Evolutionary conservation across 2,329 filamentous ascomycete genomes (phyloP), one percentile per base, ranked within the genome.

Genomic region (Diaporthe citrichinensis): DNA sequence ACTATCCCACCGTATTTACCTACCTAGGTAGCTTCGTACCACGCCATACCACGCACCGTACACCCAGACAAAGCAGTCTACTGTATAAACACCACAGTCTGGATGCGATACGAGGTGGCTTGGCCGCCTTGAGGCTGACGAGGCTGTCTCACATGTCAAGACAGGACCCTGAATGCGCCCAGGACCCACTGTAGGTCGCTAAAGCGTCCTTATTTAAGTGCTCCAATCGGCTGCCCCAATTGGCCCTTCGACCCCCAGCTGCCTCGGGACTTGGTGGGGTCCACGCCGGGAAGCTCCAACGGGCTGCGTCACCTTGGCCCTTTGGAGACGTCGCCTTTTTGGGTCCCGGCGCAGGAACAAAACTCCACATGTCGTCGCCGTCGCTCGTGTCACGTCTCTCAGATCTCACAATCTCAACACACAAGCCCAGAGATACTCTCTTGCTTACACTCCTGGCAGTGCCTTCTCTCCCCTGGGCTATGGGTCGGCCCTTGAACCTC

Each of bases 261-360:
- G 15, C 44, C 34, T 53, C 39, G 53, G 46, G 58, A n/a, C 34
- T 57, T 71, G 67, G 68, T 34, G 51, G 51, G 34, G 57, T 44
- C 15, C 58, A 55, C 25, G 44, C 58, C 57, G 58, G 57, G 34
- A 72, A 72, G 71, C 57, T 72, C 71, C 57, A 49, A 28, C 44
- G 20, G 41, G 71, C 71, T 73, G 71, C 58, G 71, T 73, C 71
- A 73, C 71, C 58, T 36, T 57, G 49, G 36, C n/a, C 34, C 61
- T 73, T 67, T 65, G 71, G 71, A 73, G 58, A 73, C 71, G 71
- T 73, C 71, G 71, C 71, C 71, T 73, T 73, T 73, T 65, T 65
- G 46, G 55, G 28, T 6, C 53, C 39, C 25, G 53, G 51, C 68
- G 31, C 51, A 71, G 12, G 10, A 39, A 41, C 41, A 34, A 36